Conservation (phyloP, 2,329 filamentous ascomycete genomes). For the Apiospora saccharicola region DNA sequence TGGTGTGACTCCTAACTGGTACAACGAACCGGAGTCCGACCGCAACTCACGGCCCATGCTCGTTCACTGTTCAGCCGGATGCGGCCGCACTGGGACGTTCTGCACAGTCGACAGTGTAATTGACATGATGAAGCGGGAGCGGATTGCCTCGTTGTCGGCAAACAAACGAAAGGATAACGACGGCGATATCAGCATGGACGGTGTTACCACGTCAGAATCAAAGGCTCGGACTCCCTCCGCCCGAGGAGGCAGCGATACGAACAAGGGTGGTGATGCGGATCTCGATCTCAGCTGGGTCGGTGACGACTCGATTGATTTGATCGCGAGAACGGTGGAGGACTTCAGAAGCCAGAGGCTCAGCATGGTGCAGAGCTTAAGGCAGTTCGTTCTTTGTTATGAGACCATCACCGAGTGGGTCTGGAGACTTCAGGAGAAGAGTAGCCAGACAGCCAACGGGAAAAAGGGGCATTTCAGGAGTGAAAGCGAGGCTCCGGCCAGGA, state of each 20-base stretch:
- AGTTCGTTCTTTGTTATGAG: conserved; percentile 97
- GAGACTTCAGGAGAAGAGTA: conserved; percentile 38
- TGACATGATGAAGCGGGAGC: conserved; percentile 94
- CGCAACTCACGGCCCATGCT: conserved; percentile 72
- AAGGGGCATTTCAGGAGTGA: conserved; percentile 21
- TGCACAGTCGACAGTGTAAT: conserved; percentile 96
- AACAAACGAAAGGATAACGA: conserved; percentile 45
- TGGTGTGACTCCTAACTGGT: conserved; percentile 51
- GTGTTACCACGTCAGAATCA: conserved; percentile 41
- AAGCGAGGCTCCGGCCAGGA: conserved; percentile 17
- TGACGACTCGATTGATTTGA: conserved; percentile 76
- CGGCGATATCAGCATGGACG: conserved; percentile 56
- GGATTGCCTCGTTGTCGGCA: conserved; percentile 44
- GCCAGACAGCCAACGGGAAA: conserved; percentile 6
- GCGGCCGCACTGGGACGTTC: conserved; percentile 93
- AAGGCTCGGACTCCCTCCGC: conserved; percentile 32
- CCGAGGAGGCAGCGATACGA: background rate
- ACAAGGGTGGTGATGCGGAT: conserved; percentile 19
- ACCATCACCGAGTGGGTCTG: conserved; percentile 87
- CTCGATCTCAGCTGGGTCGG: conserved; percentile 70
- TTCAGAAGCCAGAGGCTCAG: conserved; percentile 88
- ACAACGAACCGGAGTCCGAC: conserved; percentile 67
- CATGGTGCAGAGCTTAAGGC: conserved; percentile 94
- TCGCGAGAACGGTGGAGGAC: conserved; percentile 88
- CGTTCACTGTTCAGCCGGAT: conserved; percentile 95